A percentile compares a stretch with the other conserved stretches of the same genome.
Conservation (phyloP, 2,329 filamentous ascomycete species). For the Zalaria obscura region DNA sequence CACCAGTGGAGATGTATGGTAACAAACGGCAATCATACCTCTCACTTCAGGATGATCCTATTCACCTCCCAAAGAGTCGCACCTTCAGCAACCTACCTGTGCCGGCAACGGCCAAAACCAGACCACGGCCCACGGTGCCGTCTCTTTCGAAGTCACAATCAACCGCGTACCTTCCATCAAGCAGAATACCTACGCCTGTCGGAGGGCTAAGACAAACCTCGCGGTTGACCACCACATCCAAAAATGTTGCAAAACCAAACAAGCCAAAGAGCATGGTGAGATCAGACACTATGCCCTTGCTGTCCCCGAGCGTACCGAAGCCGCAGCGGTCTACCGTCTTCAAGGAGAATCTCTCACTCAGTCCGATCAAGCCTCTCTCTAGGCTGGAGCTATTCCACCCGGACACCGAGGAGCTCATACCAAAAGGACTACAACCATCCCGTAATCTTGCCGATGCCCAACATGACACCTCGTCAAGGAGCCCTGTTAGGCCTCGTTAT, state of each 20-base stretch:
- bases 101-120: constrained; percentile 6
- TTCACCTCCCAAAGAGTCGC: constrained; percentile 18
- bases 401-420: constrained; percentile 1
- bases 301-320: constrained; percentile 7
- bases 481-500: constrained; percentile 1
- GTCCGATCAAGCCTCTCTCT: constrained; percentile 12
- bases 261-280: constrained; percentile 8
- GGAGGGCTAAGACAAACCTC: neutral
- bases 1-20: neutral
- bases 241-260: constrained; percentile 4
- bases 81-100: constrained; percentile 21
- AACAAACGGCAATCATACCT: constrained; percentile 6
- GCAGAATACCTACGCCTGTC: constrained; percentile 3
- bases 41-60: constrained; percentile 17
- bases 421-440: neutral
- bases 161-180: neutral
- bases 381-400: constrained; percentile 8
- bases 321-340: constrained; percentile 11
- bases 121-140: neutral
- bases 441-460: no score
- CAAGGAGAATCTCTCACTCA: constrained; percentile 19
- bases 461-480: neutral
- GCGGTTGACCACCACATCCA: constrained; percentile 5
- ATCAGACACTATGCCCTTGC: constrained; percentile 20
- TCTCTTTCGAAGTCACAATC: neutral